phyloP scores from a whole-genome alignment of 2,329 filamentous ascomycete species.

The Meredithiella fracta region DNA sequence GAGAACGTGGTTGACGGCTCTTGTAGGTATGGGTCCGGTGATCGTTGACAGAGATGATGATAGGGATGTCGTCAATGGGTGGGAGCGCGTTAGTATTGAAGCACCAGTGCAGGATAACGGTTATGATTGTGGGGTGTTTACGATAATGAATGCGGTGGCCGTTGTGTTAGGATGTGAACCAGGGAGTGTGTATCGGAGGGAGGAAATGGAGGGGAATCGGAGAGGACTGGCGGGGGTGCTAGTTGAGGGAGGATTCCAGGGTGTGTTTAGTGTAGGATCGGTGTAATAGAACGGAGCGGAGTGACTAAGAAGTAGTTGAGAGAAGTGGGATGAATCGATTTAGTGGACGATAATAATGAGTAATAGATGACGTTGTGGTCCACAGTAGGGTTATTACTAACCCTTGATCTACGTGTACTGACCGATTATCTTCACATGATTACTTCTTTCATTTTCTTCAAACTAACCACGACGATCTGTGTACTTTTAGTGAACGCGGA shows the following conservation, averaged over 20 bases:
- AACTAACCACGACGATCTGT: too few species aligned
- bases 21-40: constrained; percentile 29
- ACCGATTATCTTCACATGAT: too few species aligned
- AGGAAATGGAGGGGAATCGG: constrained; percentile 43
- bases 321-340: too few species aligned
- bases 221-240: constrained; percentile 47
- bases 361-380: too few species aligned
- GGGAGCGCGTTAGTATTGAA: constrained; percentile 35
- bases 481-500: too few species aligned
- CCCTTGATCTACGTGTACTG: too few species aligned
- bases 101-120: constrained; percentile 47
- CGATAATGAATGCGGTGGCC: constrained; percentile 56
- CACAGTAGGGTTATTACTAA: too few species aligned
- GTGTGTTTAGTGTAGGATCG: constrained; percentile 36
- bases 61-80: constrained; percentile 39
- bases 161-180: constrained; percentile 37
- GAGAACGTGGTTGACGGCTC: constrained; percentile 38
- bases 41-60: constrained; percentile 17
- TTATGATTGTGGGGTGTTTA: constrained; percentile 63
- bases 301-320: too few species aligned
- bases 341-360: too few species aligned
- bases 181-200: constrained; percentile 29
- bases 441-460: too few species aligned
- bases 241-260: constrained; percentile 48
- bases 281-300: constrained; percentile 19